Percentiles rank a stretch among this genome's conserved stretches.
Evolutionary conservation across 495 filamentous ascomycete genomes (phyloP).

Genomic region (Sordaria brevicollis): DNA sequence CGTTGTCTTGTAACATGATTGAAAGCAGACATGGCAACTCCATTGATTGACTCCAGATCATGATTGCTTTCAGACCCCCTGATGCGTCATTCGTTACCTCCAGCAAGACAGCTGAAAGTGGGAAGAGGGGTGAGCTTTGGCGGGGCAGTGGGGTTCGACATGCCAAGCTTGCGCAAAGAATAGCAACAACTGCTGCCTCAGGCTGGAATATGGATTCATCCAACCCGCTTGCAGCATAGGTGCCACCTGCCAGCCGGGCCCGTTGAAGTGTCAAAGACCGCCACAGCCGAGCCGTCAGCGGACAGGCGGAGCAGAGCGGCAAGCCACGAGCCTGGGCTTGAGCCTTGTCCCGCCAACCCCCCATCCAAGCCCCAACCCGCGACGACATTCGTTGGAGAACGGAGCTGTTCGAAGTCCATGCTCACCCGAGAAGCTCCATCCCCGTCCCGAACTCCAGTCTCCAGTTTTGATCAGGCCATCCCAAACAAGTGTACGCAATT

Average conservation of each 20-base stretch:
- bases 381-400: not conserved
- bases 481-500: conserved; percentile 4
- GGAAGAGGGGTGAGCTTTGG: not conserved
- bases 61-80: not conserved
- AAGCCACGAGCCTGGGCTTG: not conserved
- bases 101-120: not conserved
- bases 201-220: not conserved
- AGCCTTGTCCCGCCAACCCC: not conserved
- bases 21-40: not conserved
- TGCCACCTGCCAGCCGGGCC: not conserved
- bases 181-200: not conserved
- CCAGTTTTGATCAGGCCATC: conserved; percentile 6
- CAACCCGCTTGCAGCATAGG: not conserved
- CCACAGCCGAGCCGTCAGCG: not conserved
- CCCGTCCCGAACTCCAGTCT: not conserved
- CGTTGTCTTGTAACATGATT: not conserved
- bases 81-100: not conserved
- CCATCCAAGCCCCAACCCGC: not conserved
- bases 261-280: not conserved
- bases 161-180: not conserved
- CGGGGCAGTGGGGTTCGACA: not conserved
- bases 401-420: not conserved
- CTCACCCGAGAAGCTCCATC: not conserved
- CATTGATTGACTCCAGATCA: not conserved
- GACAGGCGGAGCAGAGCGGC: not conserved